Base-by-base conservation (phyloP, 805 yeast genomes). In the Candida yuanshanica region DNA sequence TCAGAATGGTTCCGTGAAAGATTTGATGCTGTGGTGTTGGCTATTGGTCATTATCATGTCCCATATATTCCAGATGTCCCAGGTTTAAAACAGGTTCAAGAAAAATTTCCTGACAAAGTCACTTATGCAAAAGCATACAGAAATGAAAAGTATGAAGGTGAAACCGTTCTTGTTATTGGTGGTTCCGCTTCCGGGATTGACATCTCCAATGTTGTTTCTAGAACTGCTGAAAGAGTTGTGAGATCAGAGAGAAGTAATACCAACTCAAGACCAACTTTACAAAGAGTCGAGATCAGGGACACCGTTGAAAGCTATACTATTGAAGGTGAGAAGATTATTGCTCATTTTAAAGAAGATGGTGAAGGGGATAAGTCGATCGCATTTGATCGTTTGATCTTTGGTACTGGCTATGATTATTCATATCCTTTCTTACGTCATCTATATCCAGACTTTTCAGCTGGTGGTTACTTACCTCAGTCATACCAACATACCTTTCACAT, bases 401-500 rank as follows among this genome's bases (percentile, higher is more conserved):
- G 82, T 33, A 83, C 91, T 0, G 91, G 91, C 1, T 84, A 80
- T 56, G 64, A 71, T 24, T 74, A 75, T 27, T 41, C 42, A 31
- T 48, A 36, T 36, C 49, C 50, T 52, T 48, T 64, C 60, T 40
- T 67, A 51, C 49, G 67, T 67, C 24, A 63, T 59, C 41, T 44
- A 45, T 9, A 50, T 39, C 41, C 38, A 48, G 14, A 39, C 42
- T 31, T 31, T 8, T 17, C 21, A 4, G 34, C 22, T 17, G 13
- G 43, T 47, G 23, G 45, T 56, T 11, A 33, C 21, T 10, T 35
- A 18, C 20, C 52, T 68, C 69, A 68, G 6, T 55, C 67, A 9
- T 69, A 68, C 51, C 65, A 68, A 47, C 75, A 73, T 45, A 60
- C 67, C 3, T 68, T 74, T 44, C 57, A 65, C 24, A 61, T 64